These are phyloP conservation scores for Eucalyptus pauciflora DNA, from an alignment of 345 rosid genomes.

Conservation along the genomic window DNA sequence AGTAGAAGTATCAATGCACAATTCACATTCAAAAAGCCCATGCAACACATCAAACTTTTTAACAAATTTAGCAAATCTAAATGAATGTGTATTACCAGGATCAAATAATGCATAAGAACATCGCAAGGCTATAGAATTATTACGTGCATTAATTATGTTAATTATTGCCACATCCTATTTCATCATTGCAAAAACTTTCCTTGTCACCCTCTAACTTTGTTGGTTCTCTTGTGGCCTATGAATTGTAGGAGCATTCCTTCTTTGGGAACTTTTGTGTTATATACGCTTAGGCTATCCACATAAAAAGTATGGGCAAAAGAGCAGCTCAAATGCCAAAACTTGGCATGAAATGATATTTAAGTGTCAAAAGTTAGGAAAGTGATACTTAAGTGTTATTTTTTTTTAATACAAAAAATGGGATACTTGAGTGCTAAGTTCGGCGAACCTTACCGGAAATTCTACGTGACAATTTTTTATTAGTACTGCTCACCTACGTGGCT, in stretches of 20 bases:
- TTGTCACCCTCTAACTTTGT: not conserved
- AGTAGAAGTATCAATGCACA: not conserved
- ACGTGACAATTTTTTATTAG: too few species aligned
- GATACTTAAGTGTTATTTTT: too few species aligned
- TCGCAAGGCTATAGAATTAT: not conserved
- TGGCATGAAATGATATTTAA: rapidly evolving
- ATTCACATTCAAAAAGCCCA: not conserved
- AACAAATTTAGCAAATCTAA: not conserved
- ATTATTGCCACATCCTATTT: not conserved
- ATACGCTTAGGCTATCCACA: not conserved
- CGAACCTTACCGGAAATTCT: rapidly evolving
- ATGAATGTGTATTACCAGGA: not conserved
- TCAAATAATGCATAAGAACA: not conserved
- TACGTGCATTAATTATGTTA: not conserved
- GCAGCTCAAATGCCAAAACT: rapidly evolving
- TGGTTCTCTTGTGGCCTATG: not conserved
- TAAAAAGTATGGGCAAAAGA: too few species aligned
- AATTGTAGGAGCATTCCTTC: rapidly evolving
- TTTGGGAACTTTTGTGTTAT: not conserved
- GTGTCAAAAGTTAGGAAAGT: too few species aligned
- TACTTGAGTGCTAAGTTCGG: too few species aligned
- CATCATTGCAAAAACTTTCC: not conserved
- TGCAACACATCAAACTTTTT: not conserved
- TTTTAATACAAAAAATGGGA: too few species aligned
- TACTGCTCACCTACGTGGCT: too few species aligned